Conservation (phyloP, 257 asterid genomes). For the Catharanthus roseus region DNA sequence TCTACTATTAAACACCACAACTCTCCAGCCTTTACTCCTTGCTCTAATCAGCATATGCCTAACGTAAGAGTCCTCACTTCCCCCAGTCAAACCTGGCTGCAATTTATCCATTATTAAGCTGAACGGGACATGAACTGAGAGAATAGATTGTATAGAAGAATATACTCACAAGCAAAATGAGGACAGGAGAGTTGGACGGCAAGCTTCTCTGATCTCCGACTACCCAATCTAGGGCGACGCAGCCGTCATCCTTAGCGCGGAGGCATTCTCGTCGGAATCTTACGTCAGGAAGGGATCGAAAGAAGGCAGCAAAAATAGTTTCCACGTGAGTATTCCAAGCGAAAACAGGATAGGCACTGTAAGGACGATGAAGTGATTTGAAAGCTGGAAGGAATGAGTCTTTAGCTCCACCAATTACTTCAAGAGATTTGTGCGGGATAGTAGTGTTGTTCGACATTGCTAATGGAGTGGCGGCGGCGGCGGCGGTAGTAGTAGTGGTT, state of each 20-base stretch:
- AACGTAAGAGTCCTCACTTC: constrained; percentile 75
- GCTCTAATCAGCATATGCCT: constrained; percentile 89
- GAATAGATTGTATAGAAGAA: no score
- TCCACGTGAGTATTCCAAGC: constrained; percentile 73
- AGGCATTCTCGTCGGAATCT: constrained; percentile 75
- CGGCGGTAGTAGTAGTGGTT: constrained; percentile 6
- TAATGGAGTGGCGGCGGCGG: constrained; percentile 20
- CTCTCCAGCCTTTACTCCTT: constrained; percentile 76
- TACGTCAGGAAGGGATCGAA: constrained; percentile 67
- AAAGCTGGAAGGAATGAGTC: constrained; percentile 62
- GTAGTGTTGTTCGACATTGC: constrained; percentile 30
- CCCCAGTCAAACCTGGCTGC: constrained; percentile 99
- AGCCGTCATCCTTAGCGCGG: constrained; percentile 72
- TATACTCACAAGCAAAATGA: constrained; percentile 80
- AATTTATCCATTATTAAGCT: constrained; percentile 24
- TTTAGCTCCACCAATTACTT: constrained; percentile 70
- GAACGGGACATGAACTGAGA: no score
- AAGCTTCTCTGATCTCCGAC: constrained; percentile 50
- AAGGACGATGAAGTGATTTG: constrained; percentile 47
- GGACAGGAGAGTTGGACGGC: constrained; percentile 61
- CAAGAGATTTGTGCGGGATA: constrained; percentile 55
- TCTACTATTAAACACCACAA: constrained; percentile 86
- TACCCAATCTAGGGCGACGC: constrained; percentile 84
- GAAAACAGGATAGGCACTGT: constrained; percentile 53
- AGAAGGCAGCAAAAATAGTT: constrained; percentile 83